Evolutionary conservation across 805 yeast species (phyloP), one percentile per base, ranked within the genome.

Genomic region (Candida cerambycidarum): DNA sequence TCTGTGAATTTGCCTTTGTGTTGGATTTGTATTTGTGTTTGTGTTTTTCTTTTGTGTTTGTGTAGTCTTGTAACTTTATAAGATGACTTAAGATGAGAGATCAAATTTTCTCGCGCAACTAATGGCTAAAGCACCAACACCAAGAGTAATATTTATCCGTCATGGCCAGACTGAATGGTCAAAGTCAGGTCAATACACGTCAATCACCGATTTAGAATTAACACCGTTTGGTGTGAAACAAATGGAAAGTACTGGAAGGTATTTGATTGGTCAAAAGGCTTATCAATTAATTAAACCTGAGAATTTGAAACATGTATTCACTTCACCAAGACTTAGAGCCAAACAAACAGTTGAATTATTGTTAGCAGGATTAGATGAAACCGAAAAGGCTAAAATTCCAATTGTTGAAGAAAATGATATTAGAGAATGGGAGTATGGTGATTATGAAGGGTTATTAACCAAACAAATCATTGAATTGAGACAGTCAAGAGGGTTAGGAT

Each of bases 101-200:
- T 21, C 23, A 36, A 36, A 25, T 14, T 5, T 16, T 21, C 12
- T 25, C 39, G 32, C 39, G 25, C 24, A 5, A 34, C 23, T 5
- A 15, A 41, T 36, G 40, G 27, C 39, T 7, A 56, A 55, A 44
- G 51, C 51, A 4, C 56, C 75, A 29, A 73, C 85, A 10, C 90
- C 90, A 23, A 75, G 90, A 61, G 76, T 84, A 39, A 73, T 84
- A 18, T 78, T 84, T 50, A 76, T 84, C 38, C 88, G 93, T 59
- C 93, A 85, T 53, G 92, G 92, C 53, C 96, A 90, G 68, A 90
- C 98, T 2, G 95, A 83, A 62, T 90, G 98, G 98, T 90, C 97
- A 35, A 82, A 85, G 56, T 76, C 89, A 2, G 98, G 98, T 18
- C 96, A 88, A 61, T 84, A 87, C 66, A 92, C 98, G 3, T 88